Conservation (phyloP, 805 yeast genomes). For the Scheffersomyces stipitis region DNA sequence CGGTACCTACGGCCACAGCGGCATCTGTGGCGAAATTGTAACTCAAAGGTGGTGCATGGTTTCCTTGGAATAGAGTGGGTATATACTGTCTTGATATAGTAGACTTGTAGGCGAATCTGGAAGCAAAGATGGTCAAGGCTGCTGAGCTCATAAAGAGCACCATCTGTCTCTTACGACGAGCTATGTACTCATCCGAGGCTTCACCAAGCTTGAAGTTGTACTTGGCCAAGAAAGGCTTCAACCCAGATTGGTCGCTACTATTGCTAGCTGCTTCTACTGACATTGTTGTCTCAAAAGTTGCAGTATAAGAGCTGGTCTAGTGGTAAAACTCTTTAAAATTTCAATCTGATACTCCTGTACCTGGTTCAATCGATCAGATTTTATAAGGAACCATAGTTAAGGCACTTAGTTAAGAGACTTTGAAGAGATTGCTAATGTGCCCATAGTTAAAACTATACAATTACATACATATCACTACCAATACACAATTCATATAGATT, state of each 20-base stretch:
- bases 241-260: neutral
- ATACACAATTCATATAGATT: too few species aligned
- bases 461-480: too few species aligned
- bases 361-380: too few species aligned
- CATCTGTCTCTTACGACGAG: constrained; percentile 71
- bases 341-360: too few species aligned
- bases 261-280: neutral
- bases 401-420: too few species aligned
- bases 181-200: constrained; percentile 51
- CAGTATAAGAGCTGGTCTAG: too few species aligned
- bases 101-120: constrained; percentile 74
- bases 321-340: too few species aligned
- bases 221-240: constrained; percentile 1
- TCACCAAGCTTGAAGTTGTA: constrained; percentile 25
- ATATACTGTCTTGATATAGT: constrained; percentile 69
- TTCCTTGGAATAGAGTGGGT: constrained; percentile 79
- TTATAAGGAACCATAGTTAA: too few species aligned
- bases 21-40: constrained; percentile 82
- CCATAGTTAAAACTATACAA: too few species aligned
- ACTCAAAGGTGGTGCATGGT: constrained; percentile 77
- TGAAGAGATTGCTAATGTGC: too few species aligned
- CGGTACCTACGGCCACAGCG: constrained; percentile 77
- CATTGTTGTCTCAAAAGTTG: neutral
- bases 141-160: constrained; percentile 71
- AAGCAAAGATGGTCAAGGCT: constrained; percentile 65